Base-by-base conservation (phyloP, 768 basidiomycete genomes). In the Amanita rimosa region DNA sequence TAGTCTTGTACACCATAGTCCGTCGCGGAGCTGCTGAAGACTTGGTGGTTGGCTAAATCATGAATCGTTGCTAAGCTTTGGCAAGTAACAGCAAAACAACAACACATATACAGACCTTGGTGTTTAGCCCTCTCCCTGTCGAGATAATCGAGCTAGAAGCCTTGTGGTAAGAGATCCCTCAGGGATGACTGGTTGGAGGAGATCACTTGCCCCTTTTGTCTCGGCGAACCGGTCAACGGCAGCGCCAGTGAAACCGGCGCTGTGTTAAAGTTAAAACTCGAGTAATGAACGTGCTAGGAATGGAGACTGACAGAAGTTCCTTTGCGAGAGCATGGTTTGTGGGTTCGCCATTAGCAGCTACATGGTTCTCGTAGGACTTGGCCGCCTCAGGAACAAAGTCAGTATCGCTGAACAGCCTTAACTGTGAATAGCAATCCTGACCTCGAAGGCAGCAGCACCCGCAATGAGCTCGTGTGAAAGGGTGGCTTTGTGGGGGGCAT, bases 391-490 rank as follows among this genome's bases (percentile, higher is more conserved):
- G 14, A 26, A 4, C 13, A 3, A 31, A 31, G 13, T 31, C 31
- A 31, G 13, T 31, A 31, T 31, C 11, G 5, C 2, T 13, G 31
- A 8, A 27, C 29, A 16, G 33, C 16, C 35, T 35, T 3, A 34
- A 27, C 11, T 16, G 14, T 5, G n/a, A n/a, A n/a, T n/a, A n/a
- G 16, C 21, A 9, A 14, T 21, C 43, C 62, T 9, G 26, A 76
- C 81, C 70, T 79, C 80, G 62, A 70, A 85, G 24, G 79, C 63
- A 3, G 83, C 84, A 35, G 84, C 84, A 36, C 64, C 81, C 39
- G 79, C 78, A 52, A 86, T 71, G 40, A 85, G 60, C 62, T 86
- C 79, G 60, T 86, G 83, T 4, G 79, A 74, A 46, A 83, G 63
- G 49, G 62, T 49, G 1, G 81, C 75, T 64, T 80, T 65, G 68